Conservation (phyloP, 805 yeast species). For the Tetrapisispora fleetii region DNA sequence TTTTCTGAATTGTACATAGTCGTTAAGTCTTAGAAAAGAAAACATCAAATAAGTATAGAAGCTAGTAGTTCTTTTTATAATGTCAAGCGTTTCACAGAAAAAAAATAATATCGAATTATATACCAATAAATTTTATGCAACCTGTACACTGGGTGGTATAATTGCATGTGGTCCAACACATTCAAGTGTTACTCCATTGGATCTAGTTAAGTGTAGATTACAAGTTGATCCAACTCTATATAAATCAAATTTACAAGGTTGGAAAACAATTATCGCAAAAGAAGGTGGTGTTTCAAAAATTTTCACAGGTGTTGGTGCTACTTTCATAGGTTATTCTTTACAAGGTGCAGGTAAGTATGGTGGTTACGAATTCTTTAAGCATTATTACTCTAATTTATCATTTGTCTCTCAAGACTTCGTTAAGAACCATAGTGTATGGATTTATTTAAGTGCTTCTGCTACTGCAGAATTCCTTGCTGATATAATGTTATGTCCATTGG, state of each 20-base stretch:
- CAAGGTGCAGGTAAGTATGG: slow-evolving; percentile 99
- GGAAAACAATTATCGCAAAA: slow-evolving; percentile 58
- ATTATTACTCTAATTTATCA: slow-evolving; percentile 60
- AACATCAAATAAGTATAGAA: neutral
- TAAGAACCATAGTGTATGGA: slow-evolving; percentile 54
- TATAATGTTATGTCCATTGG: slow-evolving; percentile 82
- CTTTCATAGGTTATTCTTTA: slow-evolving; percentile 82
- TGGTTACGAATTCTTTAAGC: slow-evolving; percentile 83
- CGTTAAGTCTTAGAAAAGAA: neutral
- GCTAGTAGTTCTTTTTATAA: neutral
- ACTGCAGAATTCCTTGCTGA: slow-evolving; percentile 93
- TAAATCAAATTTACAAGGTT: slow-evolving; percentile 72
- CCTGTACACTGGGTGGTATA: slow-evolving; percentile 53
- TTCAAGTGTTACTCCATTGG: slow-evolving; percentile 85
- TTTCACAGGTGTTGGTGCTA: slow-evolving; percentile 86
- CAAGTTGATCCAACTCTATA: slow-evolving; percentile 75
- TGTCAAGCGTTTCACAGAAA: neutral
- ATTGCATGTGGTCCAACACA: slow-evolving; percentile 97
- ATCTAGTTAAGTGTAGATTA: slow-evolving; percentile 84
- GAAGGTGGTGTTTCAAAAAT: slow-evolving; percentile 78
- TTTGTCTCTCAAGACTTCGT: slow-evolving; percentile 51
- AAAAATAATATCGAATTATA: slow-evolving; percentile 15
- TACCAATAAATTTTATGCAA: slow-evolving; percentile 22
- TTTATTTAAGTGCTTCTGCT: slow-evolving; percentile 80
- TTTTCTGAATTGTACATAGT: neutral